Percentiles rank a stretch among this genome's conserved stretches.
Conservation (phyloP, 2,329 filamentous ascomycete genomes). For the Talaromyces sp. region DNA sequence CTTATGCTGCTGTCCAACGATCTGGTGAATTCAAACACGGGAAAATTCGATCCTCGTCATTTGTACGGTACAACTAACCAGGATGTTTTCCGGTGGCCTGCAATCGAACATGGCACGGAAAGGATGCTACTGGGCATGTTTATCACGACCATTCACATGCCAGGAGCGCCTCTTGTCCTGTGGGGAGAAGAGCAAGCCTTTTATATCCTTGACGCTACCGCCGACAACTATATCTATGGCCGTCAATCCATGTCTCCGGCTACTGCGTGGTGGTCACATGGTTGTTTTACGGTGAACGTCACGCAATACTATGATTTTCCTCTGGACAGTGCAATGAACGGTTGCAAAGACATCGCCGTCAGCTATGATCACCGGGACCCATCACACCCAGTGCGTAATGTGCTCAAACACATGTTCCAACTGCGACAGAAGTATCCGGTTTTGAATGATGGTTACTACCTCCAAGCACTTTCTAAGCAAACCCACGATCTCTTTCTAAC, state of each 20-base stretch:
- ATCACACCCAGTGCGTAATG: conserved; percentile 56
- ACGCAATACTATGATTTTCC: conserved; percentile 58
- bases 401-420: conserved; percentile 59
- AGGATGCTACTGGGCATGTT: conserved; percentile 56
- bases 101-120: conserved; percentile 53
- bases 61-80: conserved; percentile 63
- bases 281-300: conserved; percentile 56
- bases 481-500: conserved; percentile 49
- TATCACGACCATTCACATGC: conserved; percentile 56
- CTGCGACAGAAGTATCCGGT: conserved; percentile 54
- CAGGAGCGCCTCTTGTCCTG: conserved; percentile 56
- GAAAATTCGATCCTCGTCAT: conserved; percentile 59
- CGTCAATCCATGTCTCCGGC: conserved; percentile 59
- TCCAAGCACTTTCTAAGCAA: conserved; percentile 55
- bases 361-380: conserved; percentile 61
- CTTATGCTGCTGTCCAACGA: conserved; percentile 56
- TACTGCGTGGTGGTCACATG: conserved; percentile 61
- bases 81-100: conserved; percentile 62
- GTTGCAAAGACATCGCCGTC: conserved; percentile 55
- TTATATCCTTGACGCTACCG: conserved; percentile 61
- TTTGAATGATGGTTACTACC: conserved; percentile 55
- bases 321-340: conserved; percentile 48
- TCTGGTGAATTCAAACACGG: conserved; percentile 56
- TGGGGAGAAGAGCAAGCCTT: conserved; percentile 66
- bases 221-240: conserved; percentile 62